These are phyloP conservation scores for Amphicarpaea edgeworthii DNA, from an alignment of 306 rosid genomes.

Conservation along the genomic window DNA sequence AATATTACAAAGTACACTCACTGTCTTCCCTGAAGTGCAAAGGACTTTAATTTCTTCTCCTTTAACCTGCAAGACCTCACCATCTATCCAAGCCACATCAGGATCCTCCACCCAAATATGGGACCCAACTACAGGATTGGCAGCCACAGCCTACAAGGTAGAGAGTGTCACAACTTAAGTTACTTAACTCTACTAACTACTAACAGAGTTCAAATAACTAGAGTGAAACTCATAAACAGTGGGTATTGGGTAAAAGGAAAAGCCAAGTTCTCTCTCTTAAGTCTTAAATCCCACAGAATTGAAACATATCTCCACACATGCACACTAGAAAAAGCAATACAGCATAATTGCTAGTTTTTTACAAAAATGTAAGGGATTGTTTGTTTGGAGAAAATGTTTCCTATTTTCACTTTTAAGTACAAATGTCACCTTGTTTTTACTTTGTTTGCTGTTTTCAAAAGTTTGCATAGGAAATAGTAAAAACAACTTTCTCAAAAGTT, in stretches of 20 bases:
- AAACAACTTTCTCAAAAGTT: not conserved
- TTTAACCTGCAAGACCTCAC: constrained; percentile 70
- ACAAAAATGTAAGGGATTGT: not conserved
- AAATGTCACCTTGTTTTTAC: not conserved
- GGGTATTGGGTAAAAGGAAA: not conserved
- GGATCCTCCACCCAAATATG: constrained; percentile 85
- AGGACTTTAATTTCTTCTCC: constrained; percentile 70
- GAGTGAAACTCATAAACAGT: constrained; percentile 7
- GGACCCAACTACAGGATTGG: constrained; percentile 66
- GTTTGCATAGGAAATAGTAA: not conserved
- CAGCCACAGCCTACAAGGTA: constrained; percentile 62
- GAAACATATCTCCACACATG: not conserved
- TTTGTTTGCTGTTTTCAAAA: too few species aligned
- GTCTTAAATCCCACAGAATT: constrained; percentile 7
- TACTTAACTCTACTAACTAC: constrained; percentile 36
- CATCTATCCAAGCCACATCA: constrained; percentile 81
- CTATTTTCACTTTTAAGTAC: not conserved
- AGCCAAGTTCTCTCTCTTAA: not conserved
- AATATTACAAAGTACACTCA: constrained; percentile 49
- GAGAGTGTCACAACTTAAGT: constrained; percentile 35
- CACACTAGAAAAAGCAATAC: constrained; percentile 4
- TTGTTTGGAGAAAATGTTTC: not conserved
- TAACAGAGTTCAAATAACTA: constrained; percentile 2
- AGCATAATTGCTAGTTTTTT: constrained; percentile 9
- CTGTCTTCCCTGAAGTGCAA: constrained; percentile 75